phyloP scores from a whole-genome alignment of 2,329 filamentous ascomycete genomes.

The Orbilia quercus region DNA sequence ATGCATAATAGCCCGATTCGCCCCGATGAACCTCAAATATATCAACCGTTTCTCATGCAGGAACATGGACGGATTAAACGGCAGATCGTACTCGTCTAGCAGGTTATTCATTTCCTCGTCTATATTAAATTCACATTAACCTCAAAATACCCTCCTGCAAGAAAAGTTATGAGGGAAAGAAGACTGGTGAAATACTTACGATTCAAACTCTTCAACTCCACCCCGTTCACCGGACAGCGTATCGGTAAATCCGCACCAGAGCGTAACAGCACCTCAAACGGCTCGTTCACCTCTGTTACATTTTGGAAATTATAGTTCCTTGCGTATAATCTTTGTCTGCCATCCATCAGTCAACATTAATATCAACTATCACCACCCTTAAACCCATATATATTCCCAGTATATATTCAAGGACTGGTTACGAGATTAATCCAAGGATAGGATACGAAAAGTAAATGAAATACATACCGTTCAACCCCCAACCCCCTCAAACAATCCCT shows the following conservation, averaged over 20 bases:
- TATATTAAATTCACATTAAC: constrained; percentile 16
- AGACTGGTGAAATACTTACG: constrained; percentile 52
- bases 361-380: too few species aligned
- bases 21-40: constrained; percentile 59
- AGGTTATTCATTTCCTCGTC: constrained; percentile 58
- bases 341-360: neutral
- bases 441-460: too few species aligned
- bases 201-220: constrained; percentile 54
- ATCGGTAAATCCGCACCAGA: constrained; percentile 55
- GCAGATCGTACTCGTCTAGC: constrained; percentile 59
- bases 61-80: constrained; percentile 59
- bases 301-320: constrained; percentile 58
- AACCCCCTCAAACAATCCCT: constrained; percentile 44
- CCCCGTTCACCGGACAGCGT: constrained; percentile 56
- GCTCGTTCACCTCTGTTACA: constrained; percentile 58
- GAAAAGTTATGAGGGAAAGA: neutral
- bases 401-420: too few species aligned
- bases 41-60: constrained; percentile 60
- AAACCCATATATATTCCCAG: too few species aligned
- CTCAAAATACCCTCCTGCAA: neutral
- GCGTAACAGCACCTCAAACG: constrained; percentile 56
- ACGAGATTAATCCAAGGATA: too few species aligned
- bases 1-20: constrained; percentile 60
- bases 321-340: constrained; percentile 57
- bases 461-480: constrained; percentile 34